Base-by-base conservation (phyloP, 805 yeast species). In the Candida endomychidarum region DNA sequence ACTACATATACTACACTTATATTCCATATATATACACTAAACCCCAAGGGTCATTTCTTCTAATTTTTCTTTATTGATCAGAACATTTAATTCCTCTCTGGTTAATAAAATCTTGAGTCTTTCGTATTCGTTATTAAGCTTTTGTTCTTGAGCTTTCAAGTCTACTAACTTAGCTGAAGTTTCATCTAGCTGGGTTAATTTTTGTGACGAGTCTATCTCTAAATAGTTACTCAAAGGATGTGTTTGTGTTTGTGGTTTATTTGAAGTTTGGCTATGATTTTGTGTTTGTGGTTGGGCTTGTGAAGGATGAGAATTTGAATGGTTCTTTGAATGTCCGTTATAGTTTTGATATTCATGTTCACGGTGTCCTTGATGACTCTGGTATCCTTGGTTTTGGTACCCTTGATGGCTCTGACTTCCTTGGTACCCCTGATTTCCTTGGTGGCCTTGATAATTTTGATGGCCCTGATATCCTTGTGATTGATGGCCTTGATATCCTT, bases 41-140 rank as follows among this genome's bases (percentile, higher is more conserved):
- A 20, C n/a, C n/a, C n/a, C 11, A 4, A 32, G 67, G 17, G 74
- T 59, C 56, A 76, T 63, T 42, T 74, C 75, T 46, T 75, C 80
- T 30, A 77, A 57, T 48, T 74, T 74, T 45, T 77, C 80, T 31
- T 59, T 71, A 22, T 69, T 58, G n/a, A 66, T 37, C 38, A 59
- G 60, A 6, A 59, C 69, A 42, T 63, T 60, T 26, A 66, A 46
- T 14, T 53, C 63, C 38, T 70, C 74, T 34, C 63, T 48, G 23
- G 30, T 45, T 1, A 60, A 56, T 37, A 61, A 63, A 8, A 47
- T 41, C 32, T 56, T 57, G 23, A 61, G 38, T 6, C 40, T 40
- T 10, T 37, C 43, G 11, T 58, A 42, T 2, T 49, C 38, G 17
- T 39, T 40, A 26, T 50, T 51, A 28, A 65, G 50, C 46, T 48